Evolutionary conservation across 768 basidiomycete species (phyloP).

Genomic region (Calocybe gangraenosa): DNA sequence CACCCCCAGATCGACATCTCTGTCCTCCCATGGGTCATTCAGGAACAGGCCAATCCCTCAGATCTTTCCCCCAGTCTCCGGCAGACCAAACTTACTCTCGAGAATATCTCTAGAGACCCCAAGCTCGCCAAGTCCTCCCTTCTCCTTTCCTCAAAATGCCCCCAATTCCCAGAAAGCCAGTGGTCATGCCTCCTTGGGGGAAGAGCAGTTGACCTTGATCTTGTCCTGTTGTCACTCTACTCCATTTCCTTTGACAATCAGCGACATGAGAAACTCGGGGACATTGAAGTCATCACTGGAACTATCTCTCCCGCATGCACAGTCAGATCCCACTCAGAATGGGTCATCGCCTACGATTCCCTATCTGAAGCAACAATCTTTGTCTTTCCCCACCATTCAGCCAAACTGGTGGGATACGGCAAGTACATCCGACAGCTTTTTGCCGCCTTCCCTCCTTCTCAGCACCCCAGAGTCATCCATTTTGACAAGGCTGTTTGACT

Average conservation of each 20-base stretch:
- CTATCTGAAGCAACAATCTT: conserved; percentile 14
- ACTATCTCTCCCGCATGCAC: conserved; percentile 3
- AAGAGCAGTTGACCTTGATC: conserved; percentile 21
- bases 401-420: conserved; percentile 19
- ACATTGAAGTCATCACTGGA: conserved; percentile 5
- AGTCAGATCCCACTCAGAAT: conserved; percentile 12
- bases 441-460: not conserved
- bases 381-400: too few relatives aligned
- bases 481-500: conserved; percentile 21
- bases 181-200: conserved; percentile 23
- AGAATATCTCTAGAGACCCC: conserved; percentile 10
- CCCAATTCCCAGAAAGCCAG: conserved; percentile 20
- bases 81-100: conserved; percentile 10
- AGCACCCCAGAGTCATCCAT: conserved; percentile 20
- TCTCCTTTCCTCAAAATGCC: conserved; percentile 7
- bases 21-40: conserved; percentile 1
- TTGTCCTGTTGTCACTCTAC: conserved; percentile 19
- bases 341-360: conserved; percentile 20
- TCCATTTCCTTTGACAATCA: conserved; percentile 8
- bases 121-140: conserved; percentile 13
- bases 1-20: not conserved
- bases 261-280: not conserved
- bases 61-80: conserved; percentile 9
- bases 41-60: not conserved
- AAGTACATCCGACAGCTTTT: conserved; percentile 19